phyloP scores from a whole-genome alignment of 2,329 filamentous ascomycete genomes.

The Penicillium sp. region DNA sequence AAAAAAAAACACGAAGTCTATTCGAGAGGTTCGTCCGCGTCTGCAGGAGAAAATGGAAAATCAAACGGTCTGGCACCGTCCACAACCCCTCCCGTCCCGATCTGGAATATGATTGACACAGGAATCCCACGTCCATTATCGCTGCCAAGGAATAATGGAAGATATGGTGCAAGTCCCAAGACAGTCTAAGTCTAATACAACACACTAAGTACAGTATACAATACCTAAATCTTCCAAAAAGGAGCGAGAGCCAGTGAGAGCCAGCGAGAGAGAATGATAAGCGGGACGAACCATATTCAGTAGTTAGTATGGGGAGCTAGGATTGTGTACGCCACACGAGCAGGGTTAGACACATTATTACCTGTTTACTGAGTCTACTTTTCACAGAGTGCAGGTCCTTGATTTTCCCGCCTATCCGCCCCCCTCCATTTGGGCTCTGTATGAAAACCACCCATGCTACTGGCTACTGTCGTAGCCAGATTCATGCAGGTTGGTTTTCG shows the following conservation, averaged over 20 bases:
- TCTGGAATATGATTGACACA: not conserved
- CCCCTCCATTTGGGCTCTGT: not conserved
- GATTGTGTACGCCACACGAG: not conserved
- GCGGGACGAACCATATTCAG: not conserved
- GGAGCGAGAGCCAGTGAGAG: not conserved
- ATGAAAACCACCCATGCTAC: not conserved
- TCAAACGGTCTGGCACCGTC: constrained; percentile 10
- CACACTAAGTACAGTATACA: not conserved
- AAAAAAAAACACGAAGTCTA: constrained; percentile 4
- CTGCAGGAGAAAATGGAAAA: constrained; percentile 2
- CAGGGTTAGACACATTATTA: too few relatives aligned
- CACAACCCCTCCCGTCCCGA: not conserved
- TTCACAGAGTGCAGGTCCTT: not conserved
- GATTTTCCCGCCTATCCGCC: constrained; percentile 1
- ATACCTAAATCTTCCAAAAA: not conserved
- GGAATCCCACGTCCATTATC: not conserved
- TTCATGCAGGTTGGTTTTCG: not conserved
- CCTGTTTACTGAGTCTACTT: too few relatives aligned
- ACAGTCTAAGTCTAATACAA: not conserved
- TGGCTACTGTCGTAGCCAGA: not conserved
- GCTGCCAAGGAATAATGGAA: not conserved
- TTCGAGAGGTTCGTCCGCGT: constrained; percentile 18
- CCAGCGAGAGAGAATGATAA: not conserved
- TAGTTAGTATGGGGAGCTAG: not conserved
- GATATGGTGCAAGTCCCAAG: not conserved